A percentile compares a stretch with the other conserved stretches of the same genome.
Evolutionary conservation across 2,329 filamentous ascomycete species (phyloP).

Genomic region (Ceratocystis papillata): DNA sequence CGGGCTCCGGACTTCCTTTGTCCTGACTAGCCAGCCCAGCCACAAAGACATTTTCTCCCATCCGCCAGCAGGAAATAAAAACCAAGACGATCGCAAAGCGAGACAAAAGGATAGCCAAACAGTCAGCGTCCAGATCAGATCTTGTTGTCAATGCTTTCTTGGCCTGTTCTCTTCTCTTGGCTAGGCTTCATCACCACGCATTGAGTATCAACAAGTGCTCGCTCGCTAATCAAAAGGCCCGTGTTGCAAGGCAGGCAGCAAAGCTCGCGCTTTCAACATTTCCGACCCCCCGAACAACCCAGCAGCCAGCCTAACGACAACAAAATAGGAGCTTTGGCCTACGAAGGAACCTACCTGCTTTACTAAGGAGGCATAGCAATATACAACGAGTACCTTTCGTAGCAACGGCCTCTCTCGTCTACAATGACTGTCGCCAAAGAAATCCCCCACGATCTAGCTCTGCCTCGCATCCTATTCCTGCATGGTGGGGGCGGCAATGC

Average conservation of each 20-base stretch:
- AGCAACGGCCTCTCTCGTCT: neutral
- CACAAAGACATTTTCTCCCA: neutral
- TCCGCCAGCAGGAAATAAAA: neutral
- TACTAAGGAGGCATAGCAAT: too few relatives aligned
- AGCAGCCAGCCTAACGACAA: neutral
- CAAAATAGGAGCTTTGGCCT: neutral
- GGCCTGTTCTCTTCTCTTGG: neutral
- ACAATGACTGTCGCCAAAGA: conserved; percentile 15
- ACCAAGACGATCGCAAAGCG: neutral
- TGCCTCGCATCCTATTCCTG: conserved; percentile 66
- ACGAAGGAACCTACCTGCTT: too few relatives aligned
- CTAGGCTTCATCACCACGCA: neutral
- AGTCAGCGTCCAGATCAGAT: too few relatives aligned
- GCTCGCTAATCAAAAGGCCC: neutral
- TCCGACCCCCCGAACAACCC: neutral
- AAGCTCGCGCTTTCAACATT: neutral
- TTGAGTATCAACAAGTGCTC: neutral
- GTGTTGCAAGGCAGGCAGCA: neutral
- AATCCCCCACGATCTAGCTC: conserved; percentile 25
- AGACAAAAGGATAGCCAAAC: neutral
- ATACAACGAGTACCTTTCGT: too few relatives aligned
- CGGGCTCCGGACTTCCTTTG: conserved; percentile 11
- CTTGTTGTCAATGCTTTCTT: neutral
- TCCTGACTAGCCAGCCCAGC: neutral
- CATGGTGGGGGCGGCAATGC: conserved; percentile 68